Percentiles rank a stretch among this genome's conserved stretches.
Evolutionary conservation across 192 early-diverging fungal species (phyloP).

Genomic region (Umbelopsis sp.): DNA sequence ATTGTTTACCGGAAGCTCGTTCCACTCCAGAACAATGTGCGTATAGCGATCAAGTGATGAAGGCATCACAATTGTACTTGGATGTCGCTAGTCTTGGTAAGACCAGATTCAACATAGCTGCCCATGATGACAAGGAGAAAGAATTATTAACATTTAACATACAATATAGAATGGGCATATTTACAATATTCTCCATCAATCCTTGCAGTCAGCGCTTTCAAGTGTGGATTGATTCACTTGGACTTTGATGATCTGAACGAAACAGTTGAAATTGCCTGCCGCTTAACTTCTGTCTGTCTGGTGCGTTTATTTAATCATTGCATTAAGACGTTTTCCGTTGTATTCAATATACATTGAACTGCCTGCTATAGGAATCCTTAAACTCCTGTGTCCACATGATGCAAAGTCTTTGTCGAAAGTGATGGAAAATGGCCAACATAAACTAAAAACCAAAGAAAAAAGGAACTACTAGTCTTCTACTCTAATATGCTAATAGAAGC

Average conservation of each 20-base stretch:
- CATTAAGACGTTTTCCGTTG: background rate
- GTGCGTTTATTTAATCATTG: background rate
- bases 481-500: no score
- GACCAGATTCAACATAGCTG: background rate
- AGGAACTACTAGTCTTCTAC: no score
- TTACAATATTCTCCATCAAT: background rate
- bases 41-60: constrained; percentile 3
- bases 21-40: constrained; percentile 9
- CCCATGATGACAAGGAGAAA: no score
- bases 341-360: background rate
- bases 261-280: background rate
- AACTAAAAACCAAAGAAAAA: no score
- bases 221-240: background rate
- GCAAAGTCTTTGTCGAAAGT: background rate
- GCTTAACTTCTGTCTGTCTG: background rate
- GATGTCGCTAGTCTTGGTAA: constrained; percentile 8
- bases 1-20: background rate
- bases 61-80: background rate
- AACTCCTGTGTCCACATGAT: background rate
- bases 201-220: constrained; percentile 12
- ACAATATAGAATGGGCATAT: constrained; percentile 1
- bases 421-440: background rate
- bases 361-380: background rate
- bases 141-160: background rate
- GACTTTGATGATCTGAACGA: constrained; percentile 12